Conservation (phyloP, 805 yeast species). For the Yarrowia sp. region DNA sequence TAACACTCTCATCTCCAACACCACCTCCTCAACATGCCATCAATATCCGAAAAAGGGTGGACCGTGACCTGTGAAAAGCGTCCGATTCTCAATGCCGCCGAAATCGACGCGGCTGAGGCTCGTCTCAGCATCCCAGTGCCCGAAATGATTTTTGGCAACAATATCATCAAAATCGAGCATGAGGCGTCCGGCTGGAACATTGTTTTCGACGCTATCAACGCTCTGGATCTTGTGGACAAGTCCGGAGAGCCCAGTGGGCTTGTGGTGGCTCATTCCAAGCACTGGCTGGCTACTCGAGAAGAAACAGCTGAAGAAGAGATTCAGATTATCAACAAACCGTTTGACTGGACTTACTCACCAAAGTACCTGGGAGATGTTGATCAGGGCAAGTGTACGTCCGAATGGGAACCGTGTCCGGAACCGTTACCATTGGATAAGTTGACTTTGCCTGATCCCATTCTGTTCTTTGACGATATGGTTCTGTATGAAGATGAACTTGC, state of each 20-base stretch:
- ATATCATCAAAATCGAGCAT: constrained; percentile 55
- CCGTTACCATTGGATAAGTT: constrained; percentile 70
- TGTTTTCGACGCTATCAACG: constrained; percentile 74
- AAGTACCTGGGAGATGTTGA: constrained; percentile 59
- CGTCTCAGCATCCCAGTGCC: constrained; percentile 80
- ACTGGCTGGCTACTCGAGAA: constrained; percentile 57
- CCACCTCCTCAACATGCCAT: background rate
- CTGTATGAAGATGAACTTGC: constrained; percentile 94
- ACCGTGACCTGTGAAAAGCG: constrained; percentile 65
- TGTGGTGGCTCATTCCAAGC: constrained; percentile 79
- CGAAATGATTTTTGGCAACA: constrained; percentile 95
- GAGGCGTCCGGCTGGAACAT: constrained; percentile 46
- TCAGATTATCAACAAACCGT: constrained; percentile 69
- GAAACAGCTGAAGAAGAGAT: constrained; percentile 45
- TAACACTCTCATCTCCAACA: background rate
- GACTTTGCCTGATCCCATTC: constrained; percentile 73
- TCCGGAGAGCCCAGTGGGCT: constrained; percentile 48
- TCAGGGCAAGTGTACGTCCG: constrained; percentile 30
- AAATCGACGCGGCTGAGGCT: constrained; percentile 63
- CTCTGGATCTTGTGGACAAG: constrained; percentile 58
- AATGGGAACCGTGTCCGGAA: constrained; percentile 38
- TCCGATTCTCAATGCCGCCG: constrained; percentile 73
- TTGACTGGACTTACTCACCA: constrained; percentile 95
- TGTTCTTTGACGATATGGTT: constrained; percentile 84
- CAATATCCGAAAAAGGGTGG: constrained; percentile 52